Evolutionary conservation across 345 rosid genomes (phyloP).

Genomic region (Abelmoschus esculentus): DNA sequence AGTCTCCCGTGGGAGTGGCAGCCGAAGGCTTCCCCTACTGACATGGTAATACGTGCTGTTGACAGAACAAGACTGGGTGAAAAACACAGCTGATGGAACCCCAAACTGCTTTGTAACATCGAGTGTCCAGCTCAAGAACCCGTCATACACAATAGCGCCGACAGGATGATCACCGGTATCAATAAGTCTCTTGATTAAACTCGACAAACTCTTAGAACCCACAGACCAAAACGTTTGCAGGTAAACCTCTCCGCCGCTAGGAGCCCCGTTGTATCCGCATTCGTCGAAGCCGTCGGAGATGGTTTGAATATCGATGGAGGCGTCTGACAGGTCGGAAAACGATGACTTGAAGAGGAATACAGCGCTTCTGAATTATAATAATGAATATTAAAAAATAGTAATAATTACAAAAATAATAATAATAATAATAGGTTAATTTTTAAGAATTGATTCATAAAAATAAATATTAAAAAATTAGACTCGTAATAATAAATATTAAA

Average conservation of each 20-base stretch:
- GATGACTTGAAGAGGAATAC: slow-evolving; percentile 9
- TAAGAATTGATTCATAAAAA: too few relatives aligned
- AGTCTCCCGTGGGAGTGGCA: neutral
- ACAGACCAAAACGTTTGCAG: neutral
- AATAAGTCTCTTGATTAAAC: neutral
- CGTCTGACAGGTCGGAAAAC: neutral
- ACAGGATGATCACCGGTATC: neutral
- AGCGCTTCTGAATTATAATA: too few relatives aligned
- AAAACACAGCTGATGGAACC: neutral
- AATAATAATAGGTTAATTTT: too few relatives aligned
- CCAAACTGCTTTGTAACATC: slow-evolving; percentile 23
- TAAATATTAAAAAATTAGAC: too few relatives aligned
- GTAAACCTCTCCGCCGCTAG: neutral
- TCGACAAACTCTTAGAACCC: neutral
- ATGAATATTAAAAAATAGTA: too few relatives aligned
- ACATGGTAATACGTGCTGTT: slow-evolving; percentile 20
- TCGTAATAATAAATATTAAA: too few relatives aligned
- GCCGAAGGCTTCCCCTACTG: neutral
- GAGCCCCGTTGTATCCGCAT: neutral
- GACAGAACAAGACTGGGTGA: neutral
- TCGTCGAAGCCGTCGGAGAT: slow-evolving; percentile 24
- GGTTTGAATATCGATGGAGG: slow-evolving; percentile 8
- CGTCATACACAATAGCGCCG: neutral
- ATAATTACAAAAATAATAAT: too few relatives aligned
- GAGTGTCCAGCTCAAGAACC: neutral